Evolutionary conservation across 352 stramenopile genomes (phyloP).

Genomic region (Globisporangium spinosum): DNA sequence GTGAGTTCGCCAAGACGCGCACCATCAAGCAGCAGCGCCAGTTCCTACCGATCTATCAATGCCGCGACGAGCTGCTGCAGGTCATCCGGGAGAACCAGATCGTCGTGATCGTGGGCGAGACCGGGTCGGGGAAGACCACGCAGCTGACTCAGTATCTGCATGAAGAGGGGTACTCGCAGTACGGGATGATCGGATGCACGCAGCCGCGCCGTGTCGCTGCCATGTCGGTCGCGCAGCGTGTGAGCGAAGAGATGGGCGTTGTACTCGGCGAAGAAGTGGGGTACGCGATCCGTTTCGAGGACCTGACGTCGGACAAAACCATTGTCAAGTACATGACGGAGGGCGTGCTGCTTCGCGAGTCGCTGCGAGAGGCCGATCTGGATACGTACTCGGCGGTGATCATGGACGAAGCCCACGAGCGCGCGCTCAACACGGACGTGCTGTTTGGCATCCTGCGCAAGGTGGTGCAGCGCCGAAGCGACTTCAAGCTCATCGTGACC

Average conservation of each 20-base stretch:
- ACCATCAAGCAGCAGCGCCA: conserved; percentile 95
- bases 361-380: conserved; percentile 83
- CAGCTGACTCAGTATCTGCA: conserved; percentile 96
- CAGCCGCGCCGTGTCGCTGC: conserved; percentile 98
- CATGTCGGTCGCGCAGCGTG: conserved; percentile 98
- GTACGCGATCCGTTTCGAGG: conserved; percentile 94
- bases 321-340: conserved; percentile 98
- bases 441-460: conserved; percentile 93
- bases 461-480: conserved; percentile 81
- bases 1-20: conserved; percentile 95
- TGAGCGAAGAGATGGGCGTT: conserved; percentile 97
- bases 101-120: conserved; percentile 98
- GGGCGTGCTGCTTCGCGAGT: conserved; percentile 91
- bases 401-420: conserved; percentile 95
- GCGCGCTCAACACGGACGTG: conserved; percentile 93
- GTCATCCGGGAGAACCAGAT: conserved; percentile 98
- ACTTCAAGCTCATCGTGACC: conserved; percentile 92
- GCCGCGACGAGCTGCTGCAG: conserved; percentile 93
- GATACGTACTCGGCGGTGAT: conserved; percentile 89
- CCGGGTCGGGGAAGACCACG: conserved; percentile 96
- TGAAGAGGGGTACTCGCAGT: conserved; percentile 88
- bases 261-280: conserved; percentile 89
- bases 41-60: conserved; percentile 96
- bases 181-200: conserved; percentile 94
- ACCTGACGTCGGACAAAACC: conserved; percentile 93